phyloP scores from a whole-genome alignment of 2,329 filamentous ascomycete genomes.

The Plenodomus biglobosus region DNA sequence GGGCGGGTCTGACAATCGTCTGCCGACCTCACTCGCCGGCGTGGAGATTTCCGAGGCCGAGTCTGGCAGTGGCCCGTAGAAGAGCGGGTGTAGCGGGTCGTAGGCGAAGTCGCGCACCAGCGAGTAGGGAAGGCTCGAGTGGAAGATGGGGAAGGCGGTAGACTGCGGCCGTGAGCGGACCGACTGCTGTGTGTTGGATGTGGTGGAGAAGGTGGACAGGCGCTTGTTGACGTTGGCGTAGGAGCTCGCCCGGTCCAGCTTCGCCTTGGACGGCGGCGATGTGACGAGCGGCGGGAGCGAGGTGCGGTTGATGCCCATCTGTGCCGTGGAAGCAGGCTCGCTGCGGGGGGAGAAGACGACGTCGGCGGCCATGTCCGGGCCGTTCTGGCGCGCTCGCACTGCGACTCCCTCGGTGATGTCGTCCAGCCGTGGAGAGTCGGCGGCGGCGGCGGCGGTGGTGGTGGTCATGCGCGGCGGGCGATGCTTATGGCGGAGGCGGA shows the following conservation, averaged over 20 bases:
- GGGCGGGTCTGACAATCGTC: conserved; percentile 80
- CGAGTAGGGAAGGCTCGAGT: conserved; percentile 84
- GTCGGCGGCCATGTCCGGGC: conserved; percentile 42
- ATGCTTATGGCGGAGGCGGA: conserved; percentile 5
- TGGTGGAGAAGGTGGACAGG: conserved; percentile 76
- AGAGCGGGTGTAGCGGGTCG: conserved; percentile 75
- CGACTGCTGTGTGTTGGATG: conserved; percentile 41
- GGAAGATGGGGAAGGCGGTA: conserved; percentile 78
- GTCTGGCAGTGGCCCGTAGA: conserved; percentile 88
- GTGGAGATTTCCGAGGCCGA: conserved; percentile 81
- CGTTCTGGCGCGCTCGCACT: conserved; percentile 23
- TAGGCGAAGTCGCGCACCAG: conserved; percentile 96
- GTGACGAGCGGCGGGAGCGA: conserved; percentile 55
- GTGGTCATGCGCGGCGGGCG: conserved; percentile 41
- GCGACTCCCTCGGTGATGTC: conserved; percentile 33
- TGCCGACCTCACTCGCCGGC: conserved; percentile 72
- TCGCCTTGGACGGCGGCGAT: conserved; percentile 53
- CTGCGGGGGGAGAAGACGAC: conserved; percentile 42
- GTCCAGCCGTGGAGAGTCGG: conserved; percentile 33
- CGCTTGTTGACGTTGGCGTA: conserved; percentile 78
- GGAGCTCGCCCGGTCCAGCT: conserved; percentile 64
- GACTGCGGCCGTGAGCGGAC: conserved; percentile 74
- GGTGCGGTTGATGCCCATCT: conserved; percentile 43
- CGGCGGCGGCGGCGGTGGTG: conserved; percentile 17
- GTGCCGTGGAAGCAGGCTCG: conserved; percentile 33